Conservation (phyloP, 2,329 filamentous ascomycete species). For the Cyphellophora attinorum region DNA sequence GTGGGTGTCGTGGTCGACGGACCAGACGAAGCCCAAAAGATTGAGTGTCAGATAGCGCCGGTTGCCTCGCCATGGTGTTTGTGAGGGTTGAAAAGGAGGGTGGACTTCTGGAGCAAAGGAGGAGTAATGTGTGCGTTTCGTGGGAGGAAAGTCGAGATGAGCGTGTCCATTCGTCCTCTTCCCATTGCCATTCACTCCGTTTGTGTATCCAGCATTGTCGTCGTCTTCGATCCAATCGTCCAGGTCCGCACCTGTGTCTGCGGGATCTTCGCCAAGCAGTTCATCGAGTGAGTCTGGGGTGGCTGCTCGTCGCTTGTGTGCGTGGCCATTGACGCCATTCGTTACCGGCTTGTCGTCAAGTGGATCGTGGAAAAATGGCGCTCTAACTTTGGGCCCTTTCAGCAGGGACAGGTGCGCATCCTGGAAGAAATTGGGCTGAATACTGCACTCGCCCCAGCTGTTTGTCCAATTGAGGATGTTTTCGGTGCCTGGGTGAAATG, state of each 20-base stretch:
- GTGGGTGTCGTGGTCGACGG: constrained; percentile 85
- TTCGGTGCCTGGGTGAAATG: constrained; percentile 74
- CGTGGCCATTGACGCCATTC: constrained; percentile 44
- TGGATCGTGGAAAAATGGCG: constrained; percentile 79
- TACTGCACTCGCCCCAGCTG: constrained; percentile 85
- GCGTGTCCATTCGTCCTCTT: constrained; percentile 50
- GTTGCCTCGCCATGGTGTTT: constrained; percentile 92
- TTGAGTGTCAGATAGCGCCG: constrained; percentile 90
- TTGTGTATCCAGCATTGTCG: constrained; percentile 79
- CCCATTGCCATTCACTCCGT: constrained; percentile 46
- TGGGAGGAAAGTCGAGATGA: constrained; percentile 29
- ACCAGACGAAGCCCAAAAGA: constrained; percentile 91
- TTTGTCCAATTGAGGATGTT: constrained; percentile 90
- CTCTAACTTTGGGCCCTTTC: constrained; percentile 40
- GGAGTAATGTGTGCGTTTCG: constrained; percentile 7
- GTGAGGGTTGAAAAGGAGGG: constrained; percentile 81
- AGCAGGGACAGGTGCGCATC: constrained; percentile 49
- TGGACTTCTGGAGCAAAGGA: constrained; percentile 57
- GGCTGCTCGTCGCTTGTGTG: constrained; percentile 42
- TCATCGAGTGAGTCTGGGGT: constrained; percentile 72
- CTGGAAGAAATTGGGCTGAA: constrained; percentile 62
- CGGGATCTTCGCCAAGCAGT: constrained; percentile 50
- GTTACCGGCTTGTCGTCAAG: constrained; percentile 51
- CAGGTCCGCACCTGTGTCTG: constrained; percentile 47
- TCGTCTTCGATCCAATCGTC: constrained; percentile 91